Base-by-base conservation (phyloP, 495 filamentous ascomycete species). In the Penicillium flavigenum region DNA sequence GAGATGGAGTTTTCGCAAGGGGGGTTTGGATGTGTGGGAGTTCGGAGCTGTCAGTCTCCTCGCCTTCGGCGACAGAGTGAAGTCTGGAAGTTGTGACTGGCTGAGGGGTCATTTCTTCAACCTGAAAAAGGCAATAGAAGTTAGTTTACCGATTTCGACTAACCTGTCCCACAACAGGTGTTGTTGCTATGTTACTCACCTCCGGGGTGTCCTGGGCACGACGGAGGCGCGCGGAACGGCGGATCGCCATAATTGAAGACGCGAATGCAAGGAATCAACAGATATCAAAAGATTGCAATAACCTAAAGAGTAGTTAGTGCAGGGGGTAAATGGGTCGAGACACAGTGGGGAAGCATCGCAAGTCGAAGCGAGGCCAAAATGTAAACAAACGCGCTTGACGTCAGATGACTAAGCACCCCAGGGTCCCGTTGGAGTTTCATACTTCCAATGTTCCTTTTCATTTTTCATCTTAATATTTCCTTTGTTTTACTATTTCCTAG, bases 151-250 rank as follows among this genome's bases (percentile, higher is more conserved):
- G 24, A 36, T 1, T n/a, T 27, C 11, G 34, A 46, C 20, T 47
- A 50, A 52, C 0, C 11, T 45, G 26, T 65, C 57, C 45, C 34
- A 54, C 36, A 38, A 56, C 48, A 36, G 53, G 54, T 34, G 46
- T 32, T n/a, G 22, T 22, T 65, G 56, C 64, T 58, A 49, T 61
- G 64, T 36, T 41, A 61, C 64, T 65, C 54, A 76, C 73, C 63
- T 67, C 62, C 31, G 67, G 63, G 45, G 61, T 47, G 4, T 47
- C 27, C 55, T 67, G 63, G 39, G 56, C 56, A 61, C 62, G 70
- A 31, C 73, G 69, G 54, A 76, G 62, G 57, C 73, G 73, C 51
- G 73, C 73, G 47, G 73, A 76, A 48, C 73, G 73, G 59, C 73
- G 73, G 49, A 75, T 64, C 70, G 68, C 64, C 73, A 76, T 76